Conservation (phyloP, 768 basidiomycete genomes). For the Termitomyces sp. region DNA sequence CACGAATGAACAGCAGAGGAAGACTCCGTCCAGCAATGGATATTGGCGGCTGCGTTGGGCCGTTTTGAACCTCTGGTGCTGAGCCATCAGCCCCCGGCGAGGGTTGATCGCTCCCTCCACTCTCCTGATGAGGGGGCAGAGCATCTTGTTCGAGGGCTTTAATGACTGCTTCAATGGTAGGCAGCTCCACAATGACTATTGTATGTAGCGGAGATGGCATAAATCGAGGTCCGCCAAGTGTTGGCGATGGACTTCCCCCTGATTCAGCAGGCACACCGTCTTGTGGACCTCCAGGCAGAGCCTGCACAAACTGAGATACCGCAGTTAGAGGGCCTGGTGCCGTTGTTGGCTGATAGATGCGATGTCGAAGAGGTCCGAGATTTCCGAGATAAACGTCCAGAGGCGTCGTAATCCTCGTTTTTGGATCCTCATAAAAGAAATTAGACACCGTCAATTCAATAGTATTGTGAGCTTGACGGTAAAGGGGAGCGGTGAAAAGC, state of each 20-base stretch:
- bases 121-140: conserved; percentile 36
- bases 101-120: conserved; percentile 30
- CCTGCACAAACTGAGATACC: conserved; percentile 53
- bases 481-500: conserved; percentile 72
- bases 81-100: conserved; percentile 21
- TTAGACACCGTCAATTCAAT: conserved; percentile 84
- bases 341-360: conserved; percentile 65
- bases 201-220: conserved; percentile 60
- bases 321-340: conserved; percentile 62
- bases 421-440: conserved; percentile 78
- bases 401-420: conserved; percentile 57
- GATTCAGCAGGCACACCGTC: conserved; percentile 26
- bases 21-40: conserved; percentile 66
- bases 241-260: conserved; percentile 22
- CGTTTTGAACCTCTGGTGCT: conserved; percentile 20
- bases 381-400: conserved; percentile 88
- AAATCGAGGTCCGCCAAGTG: conserved; percentile 39
- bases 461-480: conserved; percentile 64
- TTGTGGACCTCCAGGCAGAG: conserved; percentile 33
- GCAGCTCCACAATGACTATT: conserved; percentile 83
- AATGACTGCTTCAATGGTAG: conserved; percentile 67
- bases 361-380: conserved; percentile 76
- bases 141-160: conserved; percentile 74
- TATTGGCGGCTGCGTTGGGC: conserved; percentile 29
- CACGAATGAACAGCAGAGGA: conserved; percentile 76